Evolutionary conservation across 805 yeast species (phyloP).

Genomic region (Ogataea pini): DNA sequence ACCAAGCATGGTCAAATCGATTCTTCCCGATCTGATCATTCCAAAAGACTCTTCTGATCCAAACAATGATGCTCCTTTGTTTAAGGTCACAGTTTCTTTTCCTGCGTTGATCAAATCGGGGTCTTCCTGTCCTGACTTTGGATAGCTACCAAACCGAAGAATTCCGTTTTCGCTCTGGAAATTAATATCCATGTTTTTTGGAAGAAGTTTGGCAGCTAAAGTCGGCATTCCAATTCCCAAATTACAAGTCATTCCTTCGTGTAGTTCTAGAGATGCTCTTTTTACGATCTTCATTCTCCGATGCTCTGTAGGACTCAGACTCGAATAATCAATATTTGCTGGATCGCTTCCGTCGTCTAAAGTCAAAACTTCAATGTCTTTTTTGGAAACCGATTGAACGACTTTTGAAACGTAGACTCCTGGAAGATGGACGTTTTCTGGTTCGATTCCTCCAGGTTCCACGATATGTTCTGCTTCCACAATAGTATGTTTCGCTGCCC

Average conservation of each 20-base stretch:
- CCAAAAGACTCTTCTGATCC: constrained; percentile 52
- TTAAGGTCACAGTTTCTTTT: constrained; percentile 49
- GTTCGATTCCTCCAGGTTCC: constrained; percentile 44
- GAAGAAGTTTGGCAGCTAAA: constrained; percentile 45
- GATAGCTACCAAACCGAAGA: constrained; percentile 51
- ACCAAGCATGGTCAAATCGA: constrained; percentile 46
- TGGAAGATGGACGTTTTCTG: constrained; percentile 49
- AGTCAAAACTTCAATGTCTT: constrained; percentile 40
- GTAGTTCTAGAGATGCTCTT: constrained; percentile 48
- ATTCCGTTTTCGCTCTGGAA: constrained; percentile 53
- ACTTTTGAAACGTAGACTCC: constrained; percentile 45
- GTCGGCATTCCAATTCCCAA: constrained; percentile 55
- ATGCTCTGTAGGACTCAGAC: constrained; percentile 3
- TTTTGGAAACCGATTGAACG: constrained; percentile 42
- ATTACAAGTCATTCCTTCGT: constrained; percentile 45
- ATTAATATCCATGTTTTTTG: constrained; percentile 38
- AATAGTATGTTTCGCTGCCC: constrained; percentile 46
- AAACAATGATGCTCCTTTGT: constrained; percentile 46
- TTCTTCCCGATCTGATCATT: constrained; percentile 49
- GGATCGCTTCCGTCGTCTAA: constrained; percentile 4
- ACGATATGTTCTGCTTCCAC: constrained; percentile 55
- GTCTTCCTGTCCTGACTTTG: constrained; percentile 42
- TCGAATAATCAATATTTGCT: not conserved
- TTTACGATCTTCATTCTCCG: constrained; percentile 39
- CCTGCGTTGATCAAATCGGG: constrained; percentile 53